These are phyloP conservation scores for Tuber brumale DNA, from an alignment of 495 filamentous ascomycete genomes.

Conservation along the genomic window DNA sequence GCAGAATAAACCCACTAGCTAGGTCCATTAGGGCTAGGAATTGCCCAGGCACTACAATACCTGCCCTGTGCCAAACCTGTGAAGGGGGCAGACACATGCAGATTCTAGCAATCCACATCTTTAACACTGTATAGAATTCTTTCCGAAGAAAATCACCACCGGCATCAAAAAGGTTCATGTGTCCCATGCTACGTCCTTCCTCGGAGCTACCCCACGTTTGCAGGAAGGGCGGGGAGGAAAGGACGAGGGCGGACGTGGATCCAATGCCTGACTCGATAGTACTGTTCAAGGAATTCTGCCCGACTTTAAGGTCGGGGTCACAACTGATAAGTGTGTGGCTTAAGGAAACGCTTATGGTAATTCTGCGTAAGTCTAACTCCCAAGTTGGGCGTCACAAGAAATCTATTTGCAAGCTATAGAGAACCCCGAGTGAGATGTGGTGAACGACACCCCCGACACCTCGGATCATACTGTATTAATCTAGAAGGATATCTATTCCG, in stretches of 20 bases:
- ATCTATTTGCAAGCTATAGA: background rate
- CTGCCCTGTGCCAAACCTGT: background rate
- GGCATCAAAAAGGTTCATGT: background rate
- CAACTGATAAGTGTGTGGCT: background rate
- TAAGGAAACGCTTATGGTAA: background rate
- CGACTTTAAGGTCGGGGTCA: background rate
- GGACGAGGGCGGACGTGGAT: too few relatives aligned
- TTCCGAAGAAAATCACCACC: background rate
- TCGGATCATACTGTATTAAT: background rate
- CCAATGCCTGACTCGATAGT: background rate
- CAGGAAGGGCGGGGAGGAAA: too few relatives aligned
- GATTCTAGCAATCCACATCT: background rate
- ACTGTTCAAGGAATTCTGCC: background rate
- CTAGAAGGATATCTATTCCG: background rate
- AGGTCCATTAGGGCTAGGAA: background rate
- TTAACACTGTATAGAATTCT: background rate
- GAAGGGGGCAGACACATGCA: background rate
- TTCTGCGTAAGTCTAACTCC: background rate
- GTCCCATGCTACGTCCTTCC: background rate
- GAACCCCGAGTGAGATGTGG: background rate
- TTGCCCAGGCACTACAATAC: background rate
- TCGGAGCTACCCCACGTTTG: too few relatives aligned
- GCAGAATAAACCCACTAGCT: background rate
- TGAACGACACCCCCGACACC: background rate
- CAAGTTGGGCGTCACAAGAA: background rate